Evolutionary conservation across 2,329 filamentous ascomycete species (phyloP).

Genomic region (Paraphaeosphaeria sporulosa): DNA sequence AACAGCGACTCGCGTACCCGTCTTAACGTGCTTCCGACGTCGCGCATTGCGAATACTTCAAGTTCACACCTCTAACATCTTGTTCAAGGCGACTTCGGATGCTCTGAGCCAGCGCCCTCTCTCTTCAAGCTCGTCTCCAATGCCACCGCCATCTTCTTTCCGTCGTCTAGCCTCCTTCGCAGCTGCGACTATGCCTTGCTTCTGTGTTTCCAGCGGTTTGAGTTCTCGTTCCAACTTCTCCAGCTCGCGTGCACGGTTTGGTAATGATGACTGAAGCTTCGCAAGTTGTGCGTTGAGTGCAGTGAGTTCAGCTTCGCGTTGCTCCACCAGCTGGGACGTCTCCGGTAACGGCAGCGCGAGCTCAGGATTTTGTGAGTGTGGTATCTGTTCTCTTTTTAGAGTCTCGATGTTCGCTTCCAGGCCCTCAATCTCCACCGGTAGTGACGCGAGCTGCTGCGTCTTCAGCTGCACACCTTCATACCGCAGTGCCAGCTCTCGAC

Average conservation of each 20-base stretch:
- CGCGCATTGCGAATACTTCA: background rate
- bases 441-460: conserved; percentile 57
- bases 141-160: conserved; percentile 69
- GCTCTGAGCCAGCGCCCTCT: conserved; percentile 77
- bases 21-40: background rate
- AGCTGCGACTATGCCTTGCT: conserved; percentile 69
- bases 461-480: conserved; percentile 64
- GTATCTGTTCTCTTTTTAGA: conserved; percentile 51
- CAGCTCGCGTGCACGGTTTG: conserved; percentile 71
- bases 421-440: conserved; percentile 61
- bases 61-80: conserved; percentile 66
- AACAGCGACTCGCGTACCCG: background rate
- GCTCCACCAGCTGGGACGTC: conserved; percentile 50
- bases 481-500: conserved; percentile 65
- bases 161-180: conserved; percentile 75
- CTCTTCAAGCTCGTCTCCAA: conserved; percentile 77
- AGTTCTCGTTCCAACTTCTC: conserved; percentile 74
- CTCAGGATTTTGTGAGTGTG: conserved; percentile 48
- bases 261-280: conserved; percentile 66
- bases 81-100: conserved; percentile 68
- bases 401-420: conserved; percentile 59
- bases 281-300: conserved; percentile 54
- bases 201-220: conserved; percentile 71
- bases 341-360: conserved; percentile 54
- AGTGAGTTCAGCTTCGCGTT: conserved; percentile 52